A percentile compares a stretch with the other conserved stretches of the same genome.
phyloP scores from a whole-genome alignment of 2,329 filamentous ascomycete genomes.

The Chaetomiaceae sp. region DNA sequence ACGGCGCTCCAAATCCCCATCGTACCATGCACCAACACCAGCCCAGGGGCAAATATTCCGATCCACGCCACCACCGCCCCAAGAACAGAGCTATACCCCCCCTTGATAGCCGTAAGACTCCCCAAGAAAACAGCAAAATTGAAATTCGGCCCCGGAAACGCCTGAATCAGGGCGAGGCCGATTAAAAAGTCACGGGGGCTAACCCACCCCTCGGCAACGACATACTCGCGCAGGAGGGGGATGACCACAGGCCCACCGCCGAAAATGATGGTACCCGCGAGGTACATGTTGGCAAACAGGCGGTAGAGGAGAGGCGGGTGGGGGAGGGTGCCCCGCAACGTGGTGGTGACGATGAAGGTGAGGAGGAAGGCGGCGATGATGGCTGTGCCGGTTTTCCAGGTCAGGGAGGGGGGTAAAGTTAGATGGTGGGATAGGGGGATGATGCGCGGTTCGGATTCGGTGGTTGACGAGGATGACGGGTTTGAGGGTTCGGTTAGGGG shows the following conservation, averaged over 20 bases:
- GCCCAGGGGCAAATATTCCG: slow-evolving; percentile 49
- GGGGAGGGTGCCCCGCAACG: slow-evolving; percentile 40
- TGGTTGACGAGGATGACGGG: background rate
- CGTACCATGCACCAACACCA: slow-evolving; percentile 45
- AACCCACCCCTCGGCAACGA: slow-evolving; percentile 68
- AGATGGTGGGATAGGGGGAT: slow-evolving; percentile 34
- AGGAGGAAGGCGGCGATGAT: slow-evolving; percentile 48
- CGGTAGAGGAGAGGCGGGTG: slow-evolving; percentile 47
- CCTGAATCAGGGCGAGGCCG: slow-evolving; percentile 66
- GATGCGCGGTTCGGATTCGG: slow-evolving; percentile 23
- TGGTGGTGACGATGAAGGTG: slow-evolving; percentile 54
- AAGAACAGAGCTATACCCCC: slow-evolving; percentile 32
- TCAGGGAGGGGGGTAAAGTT: slow-evolving; percentile 36
- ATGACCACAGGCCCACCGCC: slow-evolving; percentile 64
- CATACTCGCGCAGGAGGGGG: slow-evolving; percentile 55
- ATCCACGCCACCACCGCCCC: slow-evolving; percentile 51
- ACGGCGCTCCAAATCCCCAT: slow-evolving; percentile 54
- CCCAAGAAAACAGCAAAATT: slow-evolving; percentile 55
- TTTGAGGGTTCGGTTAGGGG: background rate
- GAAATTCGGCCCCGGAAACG: slow-evolving; percentile 49
- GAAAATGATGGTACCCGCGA: slow-evolving; percentile 66
- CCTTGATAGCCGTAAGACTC: slow-evolving; percentile 41
- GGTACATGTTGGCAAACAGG: slow-evolving; percentile 68
- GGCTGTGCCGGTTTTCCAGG: slow-evolving; percentile 41
- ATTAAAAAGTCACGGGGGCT: slow-evolving; percentile 66